Evolutionary conservation across 768 basidiomycete genomes (phyloP).

Genomic region (Amanita phalloides): DNA sequence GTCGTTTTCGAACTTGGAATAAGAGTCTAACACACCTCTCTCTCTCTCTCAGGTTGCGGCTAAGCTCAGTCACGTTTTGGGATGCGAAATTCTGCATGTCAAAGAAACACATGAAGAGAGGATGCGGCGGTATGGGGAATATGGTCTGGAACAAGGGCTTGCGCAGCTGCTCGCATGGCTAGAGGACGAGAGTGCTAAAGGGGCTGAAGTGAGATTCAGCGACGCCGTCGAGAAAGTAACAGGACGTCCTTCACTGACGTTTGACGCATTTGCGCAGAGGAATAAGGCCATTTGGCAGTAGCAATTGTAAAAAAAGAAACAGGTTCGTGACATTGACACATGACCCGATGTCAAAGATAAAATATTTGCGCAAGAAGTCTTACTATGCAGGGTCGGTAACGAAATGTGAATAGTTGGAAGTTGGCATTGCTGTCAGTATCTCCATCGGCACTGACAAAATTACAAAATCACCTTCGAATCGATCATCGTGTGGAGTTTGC

Average conservation of each 20-base stretch:
- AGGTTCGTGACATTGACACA: too few species aligned
- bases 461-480: too few species aligned
- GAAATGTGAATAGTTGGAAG: too few species aligned
- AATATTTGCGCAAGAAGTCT: too few species aligned
- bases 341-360: too few species aligned
- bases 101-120: not conserved
- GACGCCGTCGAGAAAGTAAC: not conserved
- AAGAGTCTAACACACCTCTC: not conserved
- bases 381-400: too few species aligned
- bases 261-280: not conserved
- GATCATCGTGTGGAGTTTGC: too few species aligned
- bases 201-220: not conserved
- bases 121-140: not conserved
- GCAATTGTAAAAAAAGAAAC: not conserved
- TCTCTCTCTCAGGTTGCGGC: not conserved
- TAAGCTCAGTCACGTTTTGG: not conserved
- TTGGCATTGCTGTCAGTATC: too few species aligned
- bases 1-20: not conserved
- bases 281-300: not conserved
- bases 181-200: not conserved
- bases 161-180: not conserved
- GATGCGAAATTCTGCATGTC: not conserved
- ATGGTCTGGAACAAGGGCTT: not conserved
- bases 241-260: not conserved
- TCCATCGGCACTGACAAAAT: too few species aligned